Evolutionary conservation across 768 basidiomycete species (phyloP).

Genomic region (Butyriboletus loyo): DNA sequence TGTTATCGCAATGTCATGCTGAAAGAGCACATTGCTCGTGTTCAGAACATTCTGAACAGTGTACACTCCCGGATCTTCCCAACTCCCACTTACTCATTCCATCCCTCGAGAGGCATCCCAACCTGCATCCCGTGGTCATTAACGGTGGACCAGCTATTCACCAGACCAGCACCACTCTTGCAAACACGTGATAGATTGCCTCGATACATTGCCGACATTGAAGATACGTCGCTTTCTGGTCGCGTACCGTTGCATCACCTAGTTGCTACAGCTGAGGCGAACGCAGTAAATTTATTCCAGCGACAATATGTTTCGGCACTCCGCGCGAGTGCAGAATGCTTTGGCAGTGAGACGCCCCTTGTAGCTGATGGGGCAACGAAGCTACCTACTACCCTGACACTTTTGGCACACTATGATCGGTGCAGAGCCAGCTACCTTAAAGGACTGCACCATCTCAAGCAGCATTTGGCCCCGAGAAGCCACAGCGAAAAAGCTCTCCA

Average conservation of each 20-base stretch:
- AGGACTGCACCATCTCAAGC: neutral
- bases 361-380: neutral
- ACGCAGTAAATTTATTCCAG: constrained; percentile 12
- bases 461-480: constrained; percentile 13
- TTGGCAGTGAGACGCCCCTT: constrained; percentile 3
- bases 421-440: constrained; percentile 5
- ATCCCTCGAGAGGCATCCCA: neutral
- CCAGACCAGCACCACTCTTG: constrained; percentile 2
- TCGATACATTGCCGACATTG: neutral
- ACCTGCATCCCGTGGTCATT: neutral
- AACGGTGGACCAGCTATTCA: constrained; percentile 1
- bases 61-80: neutral
- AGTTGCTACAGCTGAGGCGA: neutral
- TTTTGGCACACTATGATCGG: constrained; percentile 8
- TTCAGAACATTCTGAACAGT: constrained; percentile 7
- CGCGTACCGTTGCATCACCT: constrained; percentile 1
- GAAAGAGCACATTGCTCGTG: constrained; percentile 11
- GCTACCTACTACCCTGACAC: neutral
- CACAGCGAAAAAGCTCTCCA: constrained; percentile 17
- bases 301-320: constrained; percentile 9
- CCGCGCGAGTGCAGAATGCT: constrained; percentile 3
- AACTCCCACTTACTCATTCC: constrained; percentile 3
- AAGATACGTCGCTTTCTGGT: neutral
- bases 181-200: neutral
- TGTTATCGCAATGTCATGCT: constrained; percentile 19